phyloP scores from a whole-genome alignment of 176 grass and related monocot genomes.

The Raddia guianensis region DNA sequence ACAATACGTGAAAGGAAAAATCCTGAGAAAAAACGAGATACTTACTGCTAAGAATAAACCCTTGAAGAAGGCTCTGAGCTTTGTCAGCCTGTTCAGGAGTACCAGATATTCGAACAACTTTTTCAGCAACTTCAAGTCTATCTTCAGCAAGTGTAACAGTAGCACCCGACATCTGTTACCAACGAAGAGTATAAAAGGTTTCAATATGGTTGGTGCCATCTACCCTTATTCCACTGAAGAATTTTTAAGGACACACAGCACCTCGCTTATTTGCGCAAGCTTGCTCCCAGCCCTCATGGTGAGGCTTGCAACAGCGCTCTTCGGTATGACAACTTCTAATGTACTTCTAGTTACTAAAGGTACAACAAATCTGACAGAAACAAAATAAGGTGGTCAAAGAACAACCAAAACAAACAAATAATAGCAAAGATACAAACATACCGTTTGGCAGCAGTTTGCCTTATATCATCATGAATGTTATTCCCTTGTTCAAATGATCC shows the following conservation, averaged over 20 bases:
- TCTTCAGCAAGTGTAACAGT: slow-evolving; percentile 74
- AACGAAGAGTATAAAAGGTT: slow-evolving; percentile 22
- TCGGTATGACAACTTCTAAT: slow-evolving; percentile 90
- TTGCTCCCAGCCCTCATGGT: slow-evolving; percentile 92
- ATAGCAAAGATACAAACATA: slow-evolving; percentile 31
- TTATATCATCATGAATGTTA: slow-evolving; percentile 83
- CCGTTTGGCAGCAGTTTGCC: slow-evolving; percentile 72
- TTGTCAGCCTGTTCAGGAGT: slow-evolving; percentile 87
- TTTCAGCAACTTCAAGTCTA: slow-evolving; percentile 56
- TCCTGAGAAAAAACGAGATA: slow-evolving; percentile 27
- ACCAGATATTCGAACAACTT: slow-evolving; percentile 90
- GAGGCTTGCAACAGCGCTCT: slow-evolving; percentile 74
- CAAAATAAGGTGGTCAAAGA: slow-evolving; percentile 30
- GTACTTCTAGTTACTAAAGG: slow-evolving; percentile 92
- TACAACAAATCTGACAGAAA: slow-evolving; percentile 61
- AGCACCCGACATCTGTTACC: slow-evolving; percentile 88
- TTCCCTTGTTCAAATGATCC: slow-evolving; percentile 84
- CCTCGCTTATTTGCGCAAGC: slow-evolving; percentile 97
- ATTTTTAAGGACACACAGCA: slow-evolving; percentile 33
- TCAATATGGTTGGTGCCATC: too few species aligned
- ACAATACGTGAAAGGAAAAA: slow-evolving; percentile 3
- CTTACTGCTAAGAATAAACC: slow-evolving; percentile 98
- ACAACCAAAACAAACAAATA: slow-evolving; percentile 44
- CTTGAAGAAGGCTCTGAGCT: slow-evolving; percentile 87
- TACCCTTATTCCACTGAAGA: slow-evolving; percentile 8